Evolutionary conservation across 2,329 filamentous ascomycete genomes (phyloP).

Genomic region (Phyllosticta citriasiana): DNA sequence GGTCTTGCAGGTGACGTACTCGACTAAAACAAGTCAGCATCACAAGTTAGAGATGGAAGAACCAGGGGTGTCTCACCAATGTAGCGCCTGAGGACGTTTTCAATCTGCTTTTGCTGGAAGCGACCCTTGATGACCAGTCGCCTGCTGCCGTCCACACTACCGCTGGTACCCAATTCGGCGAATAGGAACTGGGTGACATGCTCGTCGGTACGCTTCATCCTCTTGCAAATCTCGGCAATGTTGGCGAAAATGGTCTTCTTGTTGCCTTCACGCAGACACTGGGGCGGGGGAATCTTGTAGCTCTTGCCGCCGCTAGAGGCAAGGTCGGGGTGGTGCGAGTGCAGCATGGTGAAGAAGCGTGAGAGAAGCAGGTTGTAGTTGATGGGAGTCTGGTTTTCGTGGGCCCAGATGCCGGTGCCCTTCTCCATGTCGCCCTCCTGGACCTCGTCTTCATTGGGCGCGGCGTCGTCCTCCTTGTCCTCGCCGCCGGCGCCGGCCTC

Average conservation of each 20-base stretch:
- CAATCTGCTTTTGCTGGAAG: conserved; percentile 99
- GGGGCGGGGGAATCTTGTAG: conserved; percentile 98
- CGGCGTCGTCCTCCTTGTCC: conserved; percentile 48
- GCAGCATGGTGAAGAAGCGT: conserved; percentile 89
- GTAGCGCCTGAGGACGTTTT: conserved; percentile 92
- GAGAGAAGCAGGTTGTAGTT: conserved; percentile 75
- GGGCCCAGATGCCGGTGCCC: conserved; percentile 83
- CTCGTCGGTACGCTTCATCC: conserved; percentile 98
- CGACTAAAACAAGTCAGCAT: conserved; percentile 45
- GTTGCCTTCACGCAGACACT: conserved; percentile 99
- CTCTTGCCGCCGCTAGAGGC: conserved; percentile 80
- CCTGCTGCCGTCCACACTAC: conserved; percentile 85
- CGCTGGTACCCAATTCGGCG: conserved; percentile 93
- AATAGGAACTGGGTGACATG: conserved; percentile 96
- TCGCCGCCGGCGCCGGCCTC: conserved; percentile 45
- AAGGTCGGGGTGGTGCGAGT: conserved; percentile 94
- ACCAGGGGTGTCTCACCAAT: conserved; percentile 57
- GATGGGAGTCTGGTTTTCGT: conserved; percentile 68
- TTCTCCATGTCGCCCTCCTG: conserved; percentile 68
- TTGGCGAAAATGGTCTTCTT: conserved; percentile 99
- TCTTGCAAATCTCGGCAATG: conserved; percentile 96
- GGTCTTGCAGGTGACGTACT: conserved; percentile 99
- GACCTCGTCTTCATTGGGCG: conserved; percentile 33
- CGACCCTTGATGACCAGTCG: conserved; percentile 97
- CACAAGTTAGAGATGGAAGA: not conserved